A percentile compares a stretch with the other conserved stretches of the same genome.
Conservation (phyloP, 352 stramenopile species). For the Pythium brachiatum region DNA sequence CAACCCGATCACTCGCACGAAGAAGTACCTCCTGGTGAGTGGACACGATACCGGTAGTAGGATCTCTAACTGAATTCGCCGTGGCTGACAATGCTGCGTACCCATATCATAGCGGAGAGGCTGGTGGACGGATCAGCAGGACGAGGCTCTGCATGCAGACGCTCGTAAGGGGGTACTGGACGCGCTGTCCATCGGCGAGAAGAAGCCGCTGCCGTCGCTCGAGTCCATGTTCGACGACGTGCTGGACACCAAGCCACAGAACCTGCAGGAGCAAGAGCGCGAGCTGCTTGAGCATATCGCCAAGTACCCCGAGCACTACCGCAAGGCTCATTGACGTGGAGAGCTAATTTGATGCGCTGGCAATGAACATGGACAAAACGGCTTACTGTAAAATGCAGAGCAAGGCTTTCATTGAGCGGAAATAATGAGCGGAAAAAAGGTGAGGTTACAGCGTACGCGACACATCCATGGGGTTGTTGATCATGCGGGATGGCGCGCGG, state of each 20-base stretch:
- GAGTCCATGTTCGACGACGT: constrained; percentile 97
- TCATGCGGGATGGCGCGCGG: constrained; percentile 17
- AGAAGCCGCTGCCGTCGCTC: constrained; percentile 82
- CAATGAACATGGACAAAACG: no score
- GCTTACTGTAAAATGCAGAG: constrained; percentile 1
- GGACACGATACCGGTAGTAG: not conserved
- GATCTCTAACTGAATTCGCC: not conserved
- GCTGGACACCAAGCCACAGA: constrained; percentile 92
- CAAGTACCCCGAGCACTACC: constrained; percentile 93
- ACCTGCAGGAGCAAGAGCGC: constrained; percentile 93
- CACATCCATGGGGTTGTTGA: constrained; percentile 21
- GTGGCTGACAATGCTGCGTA: not conserved
- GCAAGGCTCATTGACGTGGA: not conserved
- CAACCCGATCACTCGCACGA: constrained; percentile 90
- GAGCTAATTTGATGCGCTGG: constrained; percentile 10
- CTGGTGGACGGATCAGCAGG: constrained; percentile 88
- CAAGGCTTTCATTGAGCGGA: constrained; percentile 6
- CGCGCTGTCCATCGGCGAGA: constrained; percentile 89
- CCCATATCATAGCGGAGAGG: constrained; percentile 50
- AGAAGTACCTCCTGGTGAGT: constrained; percentile 87
- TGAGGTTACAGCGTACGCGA: constrained; percentile 26
- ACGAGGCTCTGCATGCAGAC: constrained; percentile 77
- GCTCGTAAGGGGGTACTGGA: constrained; percentile 86
- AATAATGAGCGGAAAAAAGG: constrained; percentile 3
- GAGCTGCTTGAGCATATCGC: constrained; percentile 89